Conservation (phyloP, 192 early-diverging fungal species). For the Chytriomyces sp. region DNA sequence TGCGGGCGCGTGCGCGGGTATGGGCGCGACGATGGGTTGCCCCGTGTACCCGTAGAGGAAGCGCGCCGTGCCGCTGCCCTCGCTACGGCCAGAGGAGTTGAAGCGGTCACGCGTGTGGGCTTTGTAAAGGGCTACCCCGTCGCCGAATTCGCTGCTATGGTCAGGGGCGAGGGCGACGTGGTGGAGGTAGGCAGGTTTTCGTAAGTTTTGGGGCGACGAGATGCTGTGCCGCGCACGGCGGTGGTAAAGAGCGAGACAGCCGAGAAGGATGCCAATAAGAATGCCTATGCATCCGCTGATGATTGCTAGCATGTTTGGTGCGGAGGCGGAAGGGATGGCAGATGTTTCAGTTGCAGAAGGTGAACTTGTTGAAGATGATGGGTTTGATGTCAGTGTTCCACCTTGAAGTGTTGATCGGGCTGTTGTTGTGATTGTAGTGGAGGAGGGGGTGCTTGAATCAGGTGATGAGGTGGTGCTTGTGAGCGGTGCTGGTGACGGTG, state of each 20-base stretch:
- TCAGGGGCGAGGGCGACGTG: too few species aligned
- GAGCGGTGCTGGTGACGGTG: neutral
- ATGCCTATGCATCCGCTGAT: neutral
- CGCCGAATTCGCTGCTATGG: neutral
- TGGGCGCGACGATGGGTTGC: too few species aligned
- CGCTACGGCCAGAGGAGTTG: neutral
- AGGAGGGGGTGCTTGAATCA: neutral
- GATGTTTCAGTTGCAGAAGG: too few species aligned
- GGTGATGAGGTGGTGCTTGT: neutral
- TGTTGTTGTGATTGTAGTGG: too few species aligned
- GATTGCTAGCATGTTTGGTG: too few species aligned
- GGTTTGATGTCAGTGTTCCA: too few species aligned
- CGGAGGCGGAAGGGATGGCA: too few species aligned
- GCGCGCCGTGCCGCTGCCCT: neutral
- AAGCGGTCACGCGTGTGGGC: neutral
- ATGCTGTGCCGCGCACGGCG: neutral
- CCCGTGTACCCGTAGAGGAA: neutral
- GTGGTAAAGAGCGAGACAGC: neutral
- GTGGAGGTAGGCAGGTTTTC: too few species aligned
- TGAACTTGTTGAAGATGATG: too few species aligned
- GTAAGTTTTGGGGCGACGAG: neutral
- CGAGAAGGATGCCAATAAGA: neutral
- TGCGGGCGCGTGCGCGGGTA: too few species aligned
- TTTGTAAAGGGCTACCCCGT: neutral
- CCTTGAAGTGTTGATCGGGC: too few species aligned